Percentiles rank a stretch among this genome's conserved stretches.
Conservation (phyloP, 805 yeast species). For the Ogataea pignaliae region DNA sequence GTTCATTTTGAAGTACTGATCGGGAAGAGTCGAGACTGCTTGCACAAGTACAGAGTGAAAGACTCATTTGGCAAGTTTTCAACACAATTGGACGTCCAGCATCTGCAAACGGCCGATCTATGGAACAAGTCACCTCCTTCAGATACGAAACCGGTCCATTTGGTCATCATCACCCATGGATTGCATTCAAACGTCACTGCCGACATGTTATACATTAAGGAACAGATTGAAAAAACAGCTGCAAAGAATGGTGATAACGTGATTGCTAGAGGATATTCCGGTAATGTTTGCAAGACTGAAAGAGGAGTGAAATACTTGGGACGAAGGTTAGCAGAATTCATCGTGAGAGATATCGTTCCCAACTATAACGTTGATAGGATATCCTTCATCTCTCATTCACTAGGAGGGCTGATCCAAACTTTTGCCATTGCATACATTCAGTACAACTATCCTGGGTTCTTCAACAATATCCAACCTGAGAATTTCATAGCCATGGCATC, state of each 20-base stretch:
- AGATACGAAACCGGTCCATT: constrained; percentile 56
- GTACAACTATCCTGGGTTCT: constrained; percentile 65
- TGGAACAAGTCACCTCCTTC: constrained; percentile 67
- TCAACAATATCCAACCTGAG: constrained; percentile 60
- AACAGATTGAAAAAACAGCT: constrained; percentile 55
- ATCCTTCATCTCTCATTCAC: constrained; percentile 88
- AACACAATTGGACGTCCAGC: constrained; percentile 41
- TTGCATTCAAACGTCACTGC: constrained; percentile 85
- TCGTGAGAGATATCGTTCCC: constrained; percentile 46
- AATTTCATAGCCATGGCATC: constrained; percentile 83
- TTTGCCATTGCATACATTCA: constrained; percentile 83
- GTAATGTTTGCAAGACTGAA: constrained; percentile 84
- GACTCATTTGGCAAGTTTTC: constrained; percentile 24
- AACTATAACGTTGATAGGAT: constrained; percentile 51
- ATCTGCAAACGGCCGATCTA: constrained; percentile 58
- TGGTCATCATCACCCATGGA: constrained; percentile 88
- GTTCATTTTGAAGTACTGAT: constrained; percentile 63
- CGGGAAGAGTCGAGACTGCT: constrained; percentile 38
- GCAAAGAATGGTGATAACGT: constrained; percentile 53
- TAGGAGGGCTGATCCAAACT: constrained; percentile 90
- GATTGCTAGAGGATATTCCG: constrained; percentile 77
- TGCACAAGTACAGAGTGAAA: constrained; percentile 23
- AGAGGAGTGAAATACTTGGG: constrained; percentile 85
- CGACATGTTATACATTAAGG: constrained; percentile 85
- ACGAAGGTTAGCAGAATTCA: constrained; percentile 68